phyloP scores from a whole-genome alignment of 257 asterid species.

The Striga asiatica region DNA sequence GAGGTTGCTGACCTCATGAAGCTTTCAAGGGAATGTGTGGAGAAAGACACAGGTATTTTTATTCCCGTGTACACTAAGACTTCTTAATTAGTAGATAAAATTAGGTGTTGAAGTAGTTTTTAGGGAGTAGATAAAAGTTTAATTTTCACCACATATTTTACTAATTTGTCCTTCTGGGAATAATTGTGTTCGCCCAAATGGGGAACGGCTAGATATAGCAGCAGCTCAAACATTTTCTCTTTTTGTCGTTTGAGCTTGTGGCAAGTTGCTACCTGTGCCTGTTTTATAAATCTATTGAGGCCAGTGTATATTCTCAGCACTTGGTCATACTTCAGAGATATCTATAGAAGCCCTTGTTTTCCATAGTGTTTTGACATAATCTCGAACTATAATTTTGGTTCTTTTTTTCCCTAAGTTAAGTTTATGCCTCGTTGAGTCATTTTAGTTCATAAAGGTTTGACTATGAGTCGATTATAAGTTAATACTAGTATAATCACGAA shows the following conservation, averaged over 20 bases:
- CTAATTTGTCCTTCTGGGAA: constrained; percentile 13
- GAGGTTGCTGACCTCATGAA: not conserved
- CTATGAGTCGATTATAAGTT: too few species aligned
- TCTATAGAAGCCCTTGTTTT: too few species aligned
- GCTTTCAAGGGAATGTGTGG: constrained; percentile 3
- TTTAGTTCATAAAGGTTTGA: too few species aligned
- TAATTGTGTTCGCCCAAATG: constrained; percentile 19
- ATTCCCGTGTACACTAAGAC: constrained; percentile 29
- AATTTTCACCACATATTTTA: constrained; percentile 12
- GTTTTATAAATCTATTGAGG: constrained; percentile 26
- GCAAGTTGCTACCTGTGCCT: constrained; percentile 14
- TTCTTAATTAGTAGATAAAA: constrained; percentile 14
- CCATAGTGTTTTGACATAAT: too few species aligned
- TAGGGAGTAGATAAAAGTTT: too few species aligned
- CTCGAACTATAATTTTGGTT: too few species aligned
- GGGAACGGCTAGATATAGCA: constrained; percentile 17
- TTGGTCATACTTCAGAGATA: too few species aligned
- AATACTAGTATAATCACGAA: too few species aligned
- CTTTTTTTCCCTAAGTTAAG: too few species aligned
- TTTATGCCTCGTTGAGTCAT: too few species aligned
- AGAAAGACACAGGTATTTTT: constrained; percentile 19
- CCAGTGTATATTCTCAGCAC: constrained; percentile 22
- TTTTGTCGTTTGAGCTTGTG: constrained; percentile 29
- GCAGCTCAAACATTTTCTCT: constrained; percentile 35
- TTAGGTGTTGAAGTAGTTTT: constrained; percentile 19